Conservation (phyloP, 345 rosid genomes). For the Brassica rapa region DNA sequence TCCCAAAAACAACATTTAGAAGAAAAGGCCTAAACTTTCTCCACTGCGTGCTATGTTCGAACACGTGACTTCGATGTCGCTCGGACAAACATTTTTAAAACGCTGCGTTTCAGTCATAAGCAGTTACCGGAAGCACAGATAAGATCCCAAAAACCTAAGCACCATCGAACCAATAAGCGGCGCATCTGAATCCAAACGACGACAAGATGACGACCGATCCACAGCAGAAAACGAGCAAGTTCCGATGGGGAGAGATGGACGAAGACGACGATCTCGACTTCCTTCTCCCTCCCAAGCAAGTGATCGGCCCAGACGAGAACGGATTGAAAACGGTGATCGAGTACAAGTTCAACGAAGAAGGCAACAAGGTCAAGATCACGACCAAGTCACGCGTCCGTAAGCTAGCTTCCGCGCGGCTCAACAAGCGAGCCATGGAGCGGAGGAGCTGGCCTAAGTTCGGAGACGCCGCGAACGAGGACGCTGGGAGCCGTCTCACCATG, state of each 20-base stretch:
- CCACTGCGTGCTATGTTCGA: not conserved
- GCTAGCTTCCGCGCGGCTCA: slow-evolving; percentile 59
- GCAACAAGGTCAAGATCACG: slow-evolving; percentile 63
- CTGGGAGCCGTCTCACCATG: slow-evolving; percentile 67
- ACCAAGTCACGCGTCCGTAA: slow-evolving; percentile 65
- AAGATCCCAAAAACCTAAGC: slow-evolving; percentile 19
- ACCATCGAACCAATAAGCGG: slow-evolving; percentile 4
- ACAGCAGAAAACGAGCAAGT: slow-evolving; percentile 43
- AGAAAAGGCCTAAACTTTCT: not conserved
- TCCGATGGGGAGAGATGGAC: slow-evolving; percentile 80
- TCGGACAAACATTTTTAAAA: not conserved
- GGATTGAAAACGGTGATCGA: slow-evolving; percentile 73
- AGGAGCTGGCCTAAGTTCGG: slow-evolving; percentile 76
- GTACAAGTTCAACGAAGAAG: slow-evolving; percentile 73
- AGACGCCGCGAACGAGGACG: slow-evolving; percentile 69
- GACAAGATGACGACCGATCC: slow-evolving; percentile 31
- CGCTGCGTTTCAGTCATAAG: not conserved
- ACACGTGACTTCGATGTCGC: slow-evolving; percentile 1
- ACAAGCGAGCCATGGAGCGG: slow-evolving; percentile 61
- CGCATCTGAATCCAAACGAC: slow-evolving; percentile 24
- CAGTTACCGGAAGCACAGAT: slow-evolving; percentile 1
- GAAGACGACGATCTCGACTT: slow-evolving; percentile 70
- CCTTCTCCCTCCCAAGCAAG: slow-evolving; percentile 70
- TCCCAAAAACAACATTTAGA: not conserved
- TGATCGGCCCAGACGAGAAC: slow-evolving; percentile 76